Base-by-base conservation (phyloP, 2,329 filamentous ascomycete species). In the Pseudocercospora musae region DNA sequence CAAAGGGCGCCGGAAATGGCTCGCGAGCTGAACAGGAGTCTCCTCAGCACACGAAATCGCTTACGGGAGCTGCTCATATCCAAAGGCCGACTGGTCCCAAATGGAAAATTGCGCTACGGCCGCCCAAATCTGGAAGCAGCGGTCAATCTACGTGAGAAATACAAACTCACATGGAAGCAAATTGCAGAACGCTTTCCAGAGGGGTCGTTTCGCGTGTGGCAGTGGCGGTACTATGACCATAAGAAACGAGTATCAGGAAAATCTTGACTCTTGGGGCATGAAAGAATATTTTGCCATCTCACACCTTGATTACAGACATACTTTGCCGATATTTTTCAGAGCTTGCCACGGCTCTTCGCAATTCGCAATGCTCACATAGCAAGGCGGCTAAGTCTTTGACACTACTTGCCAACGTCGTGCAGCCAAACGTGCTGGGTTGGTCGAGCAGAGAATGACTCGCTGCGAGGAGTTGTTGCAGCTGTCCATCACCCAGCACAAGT, bases 401-500 rank as follows among this genome's bases (percentile, higher is more conserved):
- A 52, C 52, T 59, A 63, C 20, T 44, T 53, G 10, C 58, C 58
- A 21, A 63, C 50, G 8, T 57, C 42, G 33, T 63, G 60, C 10
- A 25, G 31, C 60, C 60, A 63, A 5, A 63, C 75, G 63, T 77
- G 72, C 68, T 82, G 79, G 66, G 78, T 75, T 4, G 73, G 71
- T 49, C 81, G 74, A 2, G 79, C 78, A 53, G 73, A 76, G 64
- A 78, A 82, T 78, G 78, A 63, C 78, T 79, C 7, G 77, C 78
- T 25, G 74, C 74, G 37, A 82, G 70, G 48, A 83, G 76, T 20
- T 68, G 73, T 66, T 78, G 73, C 79, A 82, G 82, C 74, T 84
- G 81, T 54, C 73, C 69, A 9, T 77, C 73, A 23, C 78, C 76
- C 1, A 78, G 75, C 54, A 76, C 77, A 67, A 83, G 57, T 27